Evolutionary conservation across 306 rosid genomes (phyloP).

Genomic region (Pterocarpus macrocarpus): DNA sequence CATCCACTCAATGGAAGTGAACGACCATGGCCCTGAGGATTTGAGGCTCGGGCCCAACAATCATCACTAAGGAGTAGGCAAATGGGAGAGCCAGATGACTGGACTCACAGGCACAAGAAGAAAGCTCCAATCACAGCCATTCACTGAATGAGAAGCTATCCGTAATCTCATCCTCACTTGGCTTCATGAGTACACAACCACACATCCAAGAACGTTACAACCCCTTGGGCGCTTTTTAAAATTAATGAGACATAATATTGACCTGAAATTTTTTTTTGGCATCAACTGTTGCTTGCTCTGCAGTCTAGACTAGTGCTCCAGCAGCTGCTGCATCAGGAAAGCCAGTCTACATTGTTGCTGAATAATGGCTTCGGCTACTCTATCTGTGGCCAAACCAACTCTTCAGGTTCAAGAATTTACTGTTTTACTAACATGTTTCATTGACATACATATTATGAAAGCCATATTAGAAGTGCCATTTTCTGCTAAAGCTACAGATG

Average conservation of each 20-base stretch:
- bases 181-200: constrained; percentile 54
- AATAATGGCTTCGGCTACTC: constrained; percentile 90
- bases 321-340: constrained; percentile 30
- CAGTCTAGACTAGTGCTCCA: constrained; percentile 20
- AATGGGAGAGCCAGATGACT: constrained; percentile 20
- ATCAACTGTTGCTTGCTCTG: not conserved
- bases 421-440: not conserved
- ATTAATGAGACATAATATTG: constrained; percentile 41
- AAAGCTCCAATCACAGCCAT: constrained; percentile 68
- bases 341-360: constrained; percentile 19
- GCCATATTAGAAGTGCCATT: not conserved
- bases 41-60: constrained; percentile 37
- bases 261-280: not conserved
- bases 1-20: constrained; percentile 10
- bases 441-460: not conserved
- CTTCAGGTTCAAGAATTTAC: constrained; percentile 64
- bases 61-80: not conserved
- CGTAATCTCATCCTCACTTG: constrained; percentile 72
- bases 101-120: constrained; percentile 35
- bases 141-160: constrained; percentile 72
- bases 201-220: not conserved
- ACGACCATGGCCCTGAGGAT: not conserved
- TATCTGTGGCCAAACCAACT: constrained; percentile 91
- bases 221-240: constrained; percentile 39
- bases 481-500: not conserved